A percentile compares a stretch with the other conserved stretches of the same genome.
These are phyloP conservation scores for Ehretia macrophylla DNA, from an alignment of 257 asterid genomes.

Conservation along the genomic window DNA sequence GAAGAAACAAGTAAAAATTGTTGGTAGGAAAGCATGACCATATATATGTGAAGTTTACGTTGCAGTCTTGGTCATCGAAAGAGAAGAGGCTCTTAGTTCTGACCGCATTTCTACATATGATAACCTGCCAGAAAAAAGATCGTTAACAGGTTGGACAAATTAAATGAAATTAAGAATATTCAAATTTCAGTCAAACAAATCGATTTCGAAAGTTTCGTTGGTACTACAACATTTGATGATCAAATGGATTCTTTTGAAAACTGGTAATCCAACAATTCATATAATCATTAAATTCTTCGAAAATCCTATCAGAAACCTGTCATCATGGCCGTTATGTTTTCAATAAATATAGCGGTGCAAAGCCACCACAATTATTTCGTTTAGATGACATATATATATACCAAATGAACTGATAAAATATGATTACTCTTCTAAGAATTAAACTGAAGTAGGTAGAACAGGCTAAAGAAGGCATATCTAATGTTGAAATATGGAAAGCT, in stretches of 20 bases:
- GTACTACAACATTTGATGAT: background rate
- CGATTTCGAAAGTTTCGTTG: background rate
- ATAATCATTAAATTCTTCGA: background rate
- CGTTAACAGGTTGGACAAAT: background rate
- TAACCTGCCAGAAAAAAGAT: background rate
- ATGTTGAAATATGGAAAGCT: too few species aligned
- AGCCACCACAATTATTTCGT: background rate
- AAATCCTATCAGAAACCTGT: background rate
- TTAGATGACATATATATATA: background rate
- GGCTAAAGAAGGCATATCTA: too few species aligned
- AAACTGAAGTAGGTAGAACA: too few species aligned
- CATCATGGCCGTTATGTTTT: background rate
- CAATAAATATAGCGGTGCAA: background rate
- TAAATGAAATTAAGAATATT: background rate
- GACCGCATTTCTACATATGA: background rate
- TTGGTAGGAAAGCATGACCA: background rate
- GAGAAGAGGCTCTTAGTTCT: background rate
- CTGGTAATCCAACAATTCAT: too few species aligned
- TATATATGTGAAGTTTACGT: background rate
- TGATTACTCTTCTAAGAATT: background rate
- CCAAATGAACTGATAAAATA: background rate
- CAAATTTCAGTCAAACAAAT: background rate
- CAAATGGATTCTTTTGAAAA: too few species aligned
- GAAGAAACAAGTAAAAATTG: background rate
- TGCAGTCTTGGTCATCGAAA: background rate